These are phyloP conservation scores for Casuarina equisetifolia DNA, from an alignment of 306 rosid genomes.

Conservation along the genomic window DNA sequence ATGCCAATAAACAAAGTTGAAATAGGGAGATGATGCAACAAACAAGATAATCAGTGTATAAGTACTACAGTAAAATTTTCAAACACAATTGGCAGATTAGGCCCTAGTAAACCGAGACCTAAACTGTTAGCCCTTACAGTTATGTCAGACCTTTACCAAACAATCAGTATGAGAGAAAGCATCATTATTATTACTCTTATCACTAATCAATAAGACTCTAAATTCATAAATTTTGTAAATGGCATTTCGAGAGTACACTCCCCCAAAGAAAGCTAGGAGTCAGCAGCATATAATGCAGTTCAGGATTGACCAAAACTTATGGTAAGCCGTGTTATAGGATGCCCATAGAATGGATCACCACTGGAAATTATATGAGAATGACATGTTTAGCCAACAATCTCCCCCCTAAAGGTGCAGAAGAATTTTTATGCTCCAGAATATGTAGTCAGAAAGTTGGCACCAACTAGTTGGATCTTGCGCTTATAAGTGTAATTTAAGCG, in stretches of 20 bases:
- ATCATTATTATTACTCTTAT: too few species aligned
- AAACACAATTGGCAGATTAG: neutral
- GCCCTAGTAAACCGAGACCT: neutral
- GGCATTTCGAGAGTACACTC: neutral
- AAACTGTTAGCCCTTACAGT: too few species aligned
- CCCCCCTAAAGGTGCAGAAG: neutral
- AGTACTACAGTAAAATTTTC: neutral
- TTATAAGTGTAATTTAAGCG: neutral
- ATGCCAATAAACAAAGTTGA: neutral
- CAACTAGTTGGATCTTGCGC: neutral
- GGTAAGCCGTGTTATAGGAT: neutral
- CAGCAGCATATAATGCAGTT: neutral
- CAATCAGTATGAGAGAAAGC: too few species aligned
- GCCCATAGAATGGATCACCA: neutral
- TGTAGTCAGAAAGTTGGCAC: neutral
- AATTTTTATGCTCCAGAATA: neutral
- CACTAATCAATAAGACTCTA: neutral
- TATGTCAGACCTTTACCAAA: too few species aligned
- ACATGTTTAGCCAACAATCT: neutral
- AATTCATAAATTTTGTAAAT: neutral
- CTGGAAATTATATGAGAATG: neutral
- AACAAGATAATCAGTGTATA: neutral
- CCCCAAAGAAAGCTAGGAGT: neutral
- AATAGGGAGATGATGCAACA: neutral
- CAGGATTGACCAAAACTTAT: neutral